Base-by-base conservation (phyloP, 805 yeast species). In the Candida xyloterini region DNA sequence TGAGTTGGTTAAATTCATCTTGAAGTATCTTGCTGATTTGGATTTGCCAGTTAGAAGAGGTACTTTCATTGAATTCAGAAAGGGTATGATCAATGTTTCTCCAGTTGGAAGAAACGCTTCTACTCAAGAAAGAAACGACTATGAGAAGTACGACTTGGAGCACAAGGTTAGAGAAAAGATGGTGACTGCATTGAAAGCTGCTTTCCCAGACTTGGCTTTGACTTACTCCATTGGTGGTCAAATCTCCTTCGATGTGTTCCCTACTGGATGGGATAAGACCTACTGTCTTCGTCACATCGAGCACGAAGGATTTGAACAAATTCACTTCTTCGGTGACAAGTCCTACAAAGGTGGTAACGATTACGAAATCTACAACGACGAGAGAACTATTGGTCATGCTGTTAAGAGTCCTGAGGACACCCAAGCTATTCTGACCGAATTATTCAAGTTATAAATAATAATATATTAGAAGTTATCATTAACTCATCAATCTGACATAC, bases 251-350 rank as follows among this genome's bases (percentile, higher is more conserved):
- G 99, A 93, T 61, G 98, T 93, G 50, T 93, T 93, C 91, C 99
- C 99, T 73, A 87, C 96, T 50, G 99, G 99, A 62, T 93, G 99
- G 99, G 99, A 93, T 71, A 93, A 93, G 79, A 93, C 99, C 47
- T 93, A 91, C 74, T 87, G 95, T 68, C 78, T 93, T 63, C 89
- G 84, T 68, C 99, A 91, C 69, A 90, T 93, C 56, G 87, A 70
- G 58, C 67, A 73, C 45, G 96, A 91, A 68, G 80, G 84, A 51
- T 93, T 90, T 73, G 74, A 80, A 59, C 76, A 79, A 56, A 88
- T 93, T 58, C 98, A 93, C 74, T 93, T 93, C 81, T 93, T 93
- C 63, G 99, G 99, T 71, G 99, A 93, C 78, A 93, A 93, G 78
- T 77, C 96, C 52, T 84, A 84, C 75, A 67, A 80, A 71, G 99